Conservation (phyloP, 2,329 filamentous ascomycete genomes). For the Penicillium sp. region DNA sequence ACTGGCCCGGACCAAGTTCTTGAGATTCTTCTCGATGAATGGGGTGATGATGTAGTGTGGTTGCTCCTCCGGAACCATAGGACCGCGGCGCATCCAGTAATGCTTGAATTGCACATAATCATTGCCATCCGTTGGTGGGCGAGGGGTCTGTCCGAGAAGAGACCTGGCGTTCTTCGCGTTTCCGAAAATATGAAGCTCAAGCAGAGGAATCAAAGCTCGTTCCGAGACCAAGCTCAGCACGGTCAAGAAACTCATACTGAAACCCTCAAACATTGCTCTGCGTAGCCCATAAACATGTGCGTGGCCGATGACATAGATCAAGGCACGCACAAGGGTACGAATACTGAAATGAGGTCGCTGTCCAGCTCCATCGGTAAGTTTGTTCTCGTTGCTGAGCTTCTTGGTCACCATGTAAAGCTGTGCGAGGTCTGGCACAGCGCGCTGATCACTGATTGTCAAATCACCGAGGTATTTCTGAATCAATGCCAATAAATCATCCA, state of each 20-base stretch:
- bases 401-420: slow-evolving; percentile 87
- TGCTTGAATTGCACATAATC: slow-evolving; percentile 82
- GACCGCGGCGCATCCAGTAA: slow-evolving; percentile 85
- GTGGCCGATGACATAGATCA: slow-evolving; percentile 85
- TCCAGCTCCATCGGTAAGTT: slow-evolving; percentile 88
- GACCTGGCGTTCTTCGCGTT: slow-evolving; percentile 66
- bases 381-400: slow-evolving; percentile 72
- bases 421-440: slow-evolving; percentile 75
- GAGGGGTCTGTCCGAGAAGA: slow-evolving; percentile 74
- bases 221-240: slow-evolving; percentile 81
- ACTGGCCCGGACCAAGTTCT: slow-evolving; percentile 89
- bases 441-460: slow-evolving; percentile 67
- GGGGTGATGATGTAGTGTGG: slow-evolving; percentile 94
- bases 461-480: slow-evolving; percentile 83
- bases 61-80: slow-evolving; percentile 64
- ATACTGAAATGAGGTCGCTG: slow-evolving; percentile 97
- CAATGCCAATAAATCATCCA: slow-evolving; percentile 82
- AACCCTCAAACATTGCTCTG: slow-evolving; percentile 86
- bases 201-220: slow-evolving; percentile 70
- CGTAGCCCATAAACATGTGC: slow-evolving; percentile 79
- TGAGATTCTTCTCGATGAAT: slow-evolving; percentile 89
- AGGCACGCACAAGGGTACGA: slow-evolving; percentile 82
- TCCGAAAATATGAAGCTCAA: slow-evolving; percentile 75
- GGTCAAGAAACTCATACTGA: slow-evolving; percentile 96
- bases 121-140: slow-evolving; percentile 70